These are phyloP conservation scores for Penicillium sp. DNA, from an alignment of 2,329 filamentous ascomycete species.

Conservation along the genomic window DNA sequence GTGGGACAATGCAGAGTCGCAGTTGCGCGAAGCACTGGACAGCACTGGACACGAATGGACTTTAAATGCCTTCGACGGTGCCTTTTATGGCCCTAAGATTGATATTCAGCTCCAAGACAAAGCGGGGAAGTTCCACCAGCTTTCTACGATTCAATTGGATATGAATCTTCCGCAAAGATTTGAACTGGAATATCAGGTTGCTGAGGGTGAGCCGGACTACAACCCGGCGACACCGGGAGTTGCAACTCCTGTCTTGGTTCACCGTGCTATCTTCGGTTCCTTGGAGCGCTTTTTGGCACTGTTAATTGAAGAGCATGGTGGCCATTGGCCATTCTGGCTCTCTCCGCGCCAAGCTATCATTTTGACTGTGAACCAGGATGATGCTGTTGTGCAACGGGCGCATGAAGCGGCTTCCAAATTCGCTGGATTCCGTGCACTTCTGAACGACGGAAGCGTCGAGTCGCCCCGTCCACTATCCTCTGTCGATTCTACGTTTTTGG, in stretches of 20 bases:
- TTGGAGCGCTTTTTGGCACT: slow-evolving; percentile 83
- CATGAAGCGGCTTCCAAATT: slow-evolving; percentile 56
- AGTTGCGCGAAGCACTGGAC: slow-evolving; percentile 64
- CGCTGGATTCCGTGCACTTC: slow-evolving; percentile 39
- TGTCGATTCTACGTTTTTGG: slow-evolving; percentile 61
- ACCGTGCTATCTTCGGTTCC: slow-evolving; percentile 81
- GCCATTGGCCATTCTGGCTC: slow-evolving; percentile 85
- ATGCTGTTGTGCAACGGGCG: slow-evolving; percentile 46
- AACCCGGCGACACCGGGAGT: slow-evolving; percentile 52
- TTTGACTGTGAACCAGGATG: slow-evolving; percentile 66
- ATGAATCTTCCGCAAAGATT: slow-evolving; percentile 87
- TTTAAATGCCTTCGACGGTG: slow-evolving; percentile 78
- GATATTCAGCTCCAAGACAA: slow-evolving; percentile 80
- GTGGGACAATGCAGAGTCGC: slow-evolving; percentile 68
- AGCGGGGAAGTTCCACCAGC: slow-evolving; percentile 83
- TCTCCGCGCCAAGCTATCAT: slow-evolving; percentile 77
- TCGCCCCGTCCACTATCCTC: slow-evolving; percentile 46
- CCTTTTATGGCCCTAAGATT: slow-evolving; percentile 91
- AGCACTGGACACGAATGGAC: slow-evolving; percentile 68
- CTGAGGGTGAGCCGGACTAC: slow-evolving; percentile 44
- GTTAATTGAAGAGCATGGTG: slow-evolving; percentile 78
- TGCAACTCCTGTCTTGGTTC: slow-evolving; percentile 76
- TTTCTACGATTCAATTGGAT: slow-evolving; percentile 85
- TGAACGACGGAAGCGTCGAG: slow-evolving; percentile 23
- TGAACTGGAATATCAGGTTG: slow-evolving; percentile 68